Conservation (phyloP, 129 eudicot genomes). For the Logfia minima region DNA sequence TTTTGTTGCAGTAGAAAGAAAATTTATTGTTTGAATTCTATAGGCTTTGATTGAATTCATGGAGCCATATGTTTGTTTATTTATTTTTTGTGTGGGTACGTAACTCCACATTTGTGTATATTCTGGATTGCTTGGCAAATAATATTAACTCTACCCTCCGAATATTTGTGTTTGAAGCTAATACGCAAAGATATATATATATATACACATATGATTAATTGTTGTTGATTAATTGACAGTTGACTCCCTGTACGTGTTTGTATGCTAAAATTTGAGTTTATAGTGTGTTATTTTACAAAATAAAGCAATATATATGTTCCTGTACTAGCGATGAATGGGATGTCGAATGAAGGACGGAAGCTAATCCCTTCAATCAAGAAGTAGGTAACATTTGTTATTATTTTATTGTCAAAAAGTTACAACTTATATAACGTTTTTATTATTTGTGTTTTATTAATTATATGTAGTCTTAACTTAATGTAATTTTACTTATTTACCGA, state of each 20-base stretch:
- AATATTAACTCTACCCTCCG: too few species aligned
- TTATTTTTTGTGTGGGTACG: neutral
- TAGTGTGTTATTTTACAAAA: neutral
- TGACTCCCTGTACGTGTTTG: neutral
- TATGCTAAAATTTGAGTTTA: neutral
- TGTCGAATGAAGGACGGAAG: neutral
- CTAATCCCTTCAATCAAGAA: neutral
- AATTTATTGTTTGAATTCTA: neutral
- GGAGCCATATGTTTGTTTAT: constrained; percentile 16
- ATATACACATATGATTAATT: neutral
- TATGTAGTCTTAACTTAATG: too few species aligned
- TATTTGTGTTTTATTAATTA: too few species aligned
- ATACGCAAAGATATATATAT: neutral
- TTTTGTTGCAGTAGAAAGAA: constrained; percentile 17
- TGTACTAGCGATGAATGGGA: neutral
- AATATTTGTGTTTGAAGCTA: neutral
- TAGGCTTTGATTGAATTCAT: constrained; percentile 13
- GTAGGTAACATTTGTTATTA: too few species aligned
- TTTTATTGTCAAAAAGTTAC: too few species aligned
- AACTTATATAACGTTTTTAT: too few species aligned
- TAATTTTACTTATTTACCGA: too few species aligned
- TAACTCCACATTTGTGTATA: constrained; percentile 5
- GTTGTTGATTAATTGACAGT: neutral
- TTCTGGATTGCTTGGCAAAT: constrained; percentile 1
- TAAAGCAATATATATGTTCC: too few species aligned